Evolutionary conservation across 805 yeast species (phyloP), one percentile per base, ranked within the genome.

Genomic region (Candida michaelii): DNA sequence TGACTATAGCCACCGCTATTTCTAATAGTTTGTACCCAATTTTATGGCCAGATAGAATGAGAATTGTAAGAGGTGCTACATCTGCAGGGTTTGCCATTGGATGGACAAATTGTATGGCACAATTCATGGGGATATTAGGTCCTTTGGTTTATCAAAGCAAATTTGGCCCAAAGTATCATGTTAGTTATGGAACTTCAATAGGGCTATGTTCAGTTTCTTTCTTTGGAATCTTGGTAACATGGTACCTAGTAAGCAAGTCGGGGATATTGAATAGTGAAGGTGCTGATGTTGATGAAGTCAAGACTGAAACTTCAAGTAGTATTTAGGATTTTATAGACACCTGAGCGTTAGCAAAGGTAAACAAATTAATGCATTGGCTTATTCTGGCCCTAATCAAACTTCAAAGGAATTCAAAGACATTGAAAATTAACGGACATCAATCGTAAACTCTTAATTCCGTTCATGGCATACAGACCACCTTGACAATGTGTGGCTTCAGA

Each of bases 41-140:
- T 13, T 34, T 49, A 23, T 49, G 53, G 53, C 53, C 53, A 10
- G 53, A 49, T 37, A 44, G 51, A 47, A 44, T 49, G 27, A 44
- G 53, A 36, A 39, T 49, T 4, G 51, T 44, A 11, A 47, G 30
- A 18, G 53, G 51, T 3, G 38, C 53, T 5, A 42, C 45, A 9
- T 40, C 47, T 4, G 44, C 49, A 27, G 51, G 47, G 12, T 40
- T 49, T 10, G 51, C 53, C 6, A 47, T 49, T 18, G 51, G 53
- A 5, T 38, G 46, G 33, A 47, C 53, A 2, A 49, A 49, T 33
- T 44, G 48, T 30, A 34, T 42, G 25, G 15, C 46, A 2, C 49
- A 41, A 36, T 37, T 45, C 19, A 47, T 47, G 49, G 53, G 51
- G 13, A 47, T 49, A n/a, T 38, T 47, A 16, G 51, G 51, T 5